A percentile compares a stretch with the other conserved stretches of the same genome.
phyloP scores from a whole-genome alignment of 73 alveolate species.

The Breviolum minutum region DNA sequence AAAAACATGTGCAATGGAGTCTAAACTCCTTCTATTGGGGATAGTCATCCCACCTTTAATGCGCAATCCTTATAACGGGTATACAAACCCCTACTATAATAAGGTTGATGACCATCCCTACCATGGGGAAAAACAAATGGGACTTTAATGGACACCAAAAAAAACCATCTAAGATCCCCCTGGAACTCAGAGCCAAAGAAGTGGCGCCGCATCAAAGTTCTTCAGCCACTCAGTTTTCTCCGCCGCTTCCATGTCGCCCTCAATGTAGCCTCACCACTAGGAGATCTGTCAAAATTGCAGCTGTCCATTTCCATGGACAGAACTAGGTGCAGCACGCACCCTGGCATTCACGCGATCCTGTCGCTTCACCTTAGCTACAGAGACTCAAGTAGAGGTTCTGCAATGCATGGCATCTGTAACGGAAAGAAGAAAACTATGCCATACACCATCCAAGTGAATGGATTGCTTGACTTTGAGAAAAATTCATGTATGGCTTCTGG shows the following conservation, averaged over 20 bases:
- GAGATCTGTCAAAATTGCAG: neutral
- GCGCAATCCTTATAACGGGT: too few species aligned
- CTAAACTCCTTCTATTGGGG: too few species aligned
- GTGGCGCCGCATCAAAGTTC: slow-evolving; percentile 41
- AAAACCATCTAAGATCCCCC: neutral
- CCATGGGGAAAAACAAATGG: neutral
- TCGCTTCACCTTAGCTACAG: slow-evolving; percentile 54
- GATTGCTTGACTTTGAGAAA: too few species aligned
- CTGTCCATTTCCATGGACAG: neutral
- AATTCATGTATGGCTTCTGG: too few species aligned
- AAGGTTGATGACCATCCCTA: too few species aligned
- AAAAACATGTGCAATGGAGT: too few species aligned
- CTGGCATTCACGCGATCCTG: slow-evolving; percentile 95
- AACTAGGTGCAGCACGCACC: slow-evolving; percentile 36
- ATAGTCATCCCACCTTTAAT: too few species aligned
- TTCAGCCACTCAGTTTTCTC: slow-evolving; percentile 69
- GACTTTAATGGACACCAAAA: neutral
- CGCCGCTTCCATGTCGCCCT: slow-evolving; percentile 92
- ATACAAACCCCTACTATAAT: too few species aligned
- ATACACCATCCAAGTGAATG: too few species aligned
- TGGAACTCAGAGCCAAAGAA: neutral
- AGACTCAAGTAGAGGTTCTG: neutral
- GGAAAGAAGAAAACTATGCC: too few species aligned
- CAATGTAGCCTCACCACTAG: slow-evolving; percentile 43
- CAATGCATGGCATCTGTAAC: neutral